Conservation (phyloP, 2,329 filamentous ascomycete genomes). For the Pseudogymnoascus sp. region DNA sequence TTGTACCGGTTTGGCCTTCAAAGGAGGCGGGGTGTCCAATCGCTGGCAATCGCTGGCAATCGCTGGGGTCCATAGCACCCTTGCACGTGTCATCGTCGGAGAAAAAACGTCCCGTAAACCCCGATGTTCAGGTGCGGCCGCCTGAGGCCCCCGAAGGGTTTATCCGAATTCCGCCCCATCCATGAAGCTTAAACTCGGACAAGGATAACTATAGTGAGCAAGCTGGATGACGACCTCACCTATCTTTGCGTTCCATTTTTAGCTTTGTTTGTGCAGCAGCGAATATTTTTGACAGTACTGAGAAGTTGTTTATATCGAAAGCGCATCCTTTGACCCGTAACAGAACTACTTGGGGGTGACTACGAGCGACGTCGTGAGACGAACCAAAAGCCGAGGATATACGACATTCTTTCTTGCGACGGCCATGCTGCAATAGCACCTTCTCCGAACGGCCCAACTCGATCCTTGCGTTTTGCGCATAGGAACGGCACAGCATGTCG, state of each 20-base stretch:
- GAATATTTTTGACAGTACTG: not conserved
- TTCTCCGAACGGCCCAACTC: not conserved
- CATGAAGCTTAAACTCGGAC: slow-evolving; percentile 2
- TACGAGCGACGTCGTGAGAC: not conserved
- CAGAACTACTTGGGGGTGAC: not conserved
- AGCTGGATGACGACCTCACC: not conserved
- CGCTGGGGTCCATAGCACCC: slow-evolving; percentile 3
- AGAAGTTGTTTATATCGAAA: not conserved
- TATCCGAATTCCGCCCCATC: not conserved
- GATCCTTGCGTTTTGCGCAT: not conserved
- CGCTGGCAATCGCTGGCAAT: not conserved
- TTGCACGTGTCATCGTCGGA: not conserved
- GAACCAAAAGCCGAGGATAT: not conserved
- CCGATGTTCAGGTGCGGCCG: not conserved
- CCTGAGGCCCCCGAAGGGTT: not conserved
- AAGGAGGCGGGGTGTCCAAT: slow-evolving; percentile 5
- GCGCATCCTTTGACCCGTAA: not conserved
- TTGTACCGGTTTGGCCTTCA: not conserved
- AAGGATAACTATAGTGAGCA: not conserved
- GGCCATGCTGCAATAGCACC: slow-evolving; percentile 3
- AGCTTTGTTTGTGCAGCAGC: not conserved
- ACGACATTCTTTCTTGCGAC: not conserved
- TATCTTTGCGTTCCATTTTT: not conserved
- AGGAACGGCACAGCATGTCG: not conserved
- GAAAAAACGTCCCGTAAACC: not conserved